A percentile compares a stretch with the other conserved stretches of the same genome.
Evolutionary conservation across 257 asterid genomes (phyloP).

Genomic region (Coffea canephora): DNA sequence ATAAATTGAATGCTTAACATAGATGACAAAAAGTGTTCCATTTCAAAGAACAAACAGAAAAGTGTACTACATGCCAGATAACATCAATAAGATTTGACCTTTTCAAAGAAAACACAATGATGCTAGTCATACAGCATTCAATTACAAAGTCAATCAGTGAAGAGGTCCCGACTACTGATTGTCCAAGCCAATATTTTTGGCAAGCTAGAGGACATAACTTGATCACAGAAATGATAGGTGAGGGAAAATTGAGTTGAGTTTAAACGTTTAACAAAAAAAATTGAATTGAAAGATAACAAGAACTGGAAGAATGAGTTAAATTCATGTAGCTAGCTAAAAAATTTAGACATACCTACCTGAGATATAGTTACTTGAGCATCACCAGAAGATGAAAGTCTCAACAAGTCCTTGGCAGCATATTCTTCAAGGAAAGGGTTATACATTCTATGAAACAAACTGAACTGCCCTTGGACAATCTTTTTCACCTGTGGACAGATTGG

Average conservation of each 20-base stretch:
- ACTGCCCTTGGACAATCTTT: conserved; percentile 82
- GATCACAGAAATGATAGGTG: not conserved
- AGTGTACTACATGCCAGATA: not conserved
- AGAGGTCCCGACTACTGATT: not conserved
- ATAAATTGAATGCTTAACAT: not conserved
- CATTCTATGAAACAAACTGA: conserved; percentile 53
- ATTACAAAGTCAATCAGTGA: not conserved
- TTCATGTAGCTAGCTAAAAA: conserved; percentile 12
- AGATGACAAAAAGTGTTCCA: not conserved
- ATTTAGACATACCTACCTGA: conserved; percentile 48
- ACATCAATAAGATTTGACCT: not conserved
- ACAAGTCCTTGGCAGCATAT: conserved; percentile 50
- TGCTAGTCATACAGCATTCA: not conserved
- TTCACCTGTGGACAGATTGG: conserved; percentile 44
- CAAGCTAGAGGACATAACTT: not conserved
- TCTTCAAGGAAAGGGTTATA: conserved; percentile 68
- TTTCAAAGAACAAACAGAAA: not conserved
- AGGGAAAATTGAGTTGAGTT: not conserved
- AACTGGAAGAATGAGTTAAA: not conserved
- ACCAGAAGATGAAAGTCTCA: conserved; percentile 50
- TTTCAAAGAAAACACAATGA: not conserved
- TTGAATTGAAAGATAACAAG: no score
- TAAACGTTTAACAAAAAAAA: not conserved
- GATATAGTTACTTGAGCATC: conserved; percentile 42
- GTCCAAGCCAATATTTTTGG: not conserved